A percentile compares a stretch with the other conserved stretches of the same genome.
These are phyloP conservation scores for Eucalyptus viminalis DNA, from an alignment of 345 rosid genomes.

Conservation along the genomic window DNA sequence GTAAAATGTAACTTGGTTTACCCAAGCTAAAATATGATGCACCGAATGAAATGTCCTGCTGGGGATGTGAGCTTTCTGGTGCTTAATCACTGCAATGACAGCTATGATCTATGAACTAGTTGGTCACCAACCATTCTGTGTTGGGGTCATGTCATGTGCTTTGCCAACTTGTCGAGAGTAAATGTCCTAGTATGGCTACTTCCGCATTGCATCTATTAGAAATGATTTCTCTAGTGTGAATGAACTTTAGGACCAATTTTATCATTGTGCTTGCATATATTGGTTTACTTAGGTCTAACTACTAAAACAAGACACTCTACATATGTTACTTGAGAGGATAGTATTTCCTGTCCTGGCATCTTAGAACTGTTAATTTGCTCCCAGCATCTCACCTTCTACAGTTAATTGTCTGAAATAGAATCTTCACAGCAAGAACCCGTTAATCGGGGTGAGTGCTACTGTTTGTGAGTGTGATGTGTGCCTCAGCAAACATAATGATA, in stretches of 20 bases:
- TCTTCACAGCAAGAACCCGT: background rate
- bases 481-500: background rate
- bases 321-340: background rate
- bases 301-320: background rate
- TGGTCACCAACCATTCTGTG: background rate
- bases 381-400: background rate
- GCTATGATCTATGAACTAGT: background rate
- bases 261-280: background rate
- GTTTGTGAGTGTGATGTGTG: background rate
- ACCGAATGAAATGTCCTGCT: background rate
- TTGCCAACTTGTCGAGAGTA: background rate
- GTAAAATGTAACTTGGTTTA: background rate
- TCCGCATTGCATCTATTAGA: background rate
- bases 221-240: background rate
- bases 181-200: background rate
- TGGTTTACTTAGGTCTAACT: background rate
- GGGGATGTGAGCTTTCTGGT: background rate
- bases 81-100: background rate
- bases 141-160: background rate
- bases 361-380: background rate
- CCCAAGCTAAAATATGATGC: background rate
- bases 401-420: background rate
- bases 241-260: background rate
- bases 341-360: background rate
- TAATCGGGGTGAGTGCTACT: background rate